Conservation (phyloP, 306 rosid genomes). For the Prunus fruticosa region DNA sequence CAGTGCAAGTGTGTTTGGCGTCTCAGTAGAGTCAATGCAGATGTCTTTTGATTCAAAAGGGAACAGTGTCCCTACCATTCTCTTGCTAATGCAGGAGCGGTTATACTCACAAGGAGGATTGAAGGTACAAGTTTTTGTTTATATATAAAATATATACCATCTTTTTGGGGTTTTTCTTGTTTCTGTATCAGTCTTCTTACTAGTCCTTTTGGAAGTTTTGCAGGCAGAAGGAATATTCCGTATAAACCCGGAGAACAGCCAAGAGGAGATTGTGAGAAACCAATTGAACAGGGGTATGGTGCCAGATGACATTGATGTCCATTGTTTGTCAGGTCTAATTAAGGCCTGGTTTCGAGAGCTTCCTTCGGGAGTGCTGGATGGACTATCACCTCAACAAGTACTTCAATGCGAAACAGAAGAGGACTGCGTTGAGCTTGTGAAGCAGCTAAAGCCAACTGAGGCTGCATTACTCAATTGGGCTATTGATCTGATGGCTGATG, state of each 20-base stretch:
- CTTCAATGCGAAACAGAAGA: constrained; percentile 87
- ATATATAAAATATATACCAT: not conserved
- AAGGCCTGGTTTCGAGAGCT: constrained; percentile 99
- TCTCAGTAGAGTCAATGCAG: constrained; percentile 96
- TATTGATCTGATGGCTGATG: constrained; percentile 94
- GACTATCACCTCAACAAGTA: constrained; percentile 94
- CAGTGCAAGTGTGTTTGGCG: constrained; percentile 91
- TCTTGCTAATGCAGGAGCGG: constrained; percentile 92
- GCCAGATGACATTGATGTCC: constrained; percentile 86
- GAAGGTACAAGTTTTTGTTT: constrained; percentile 49
- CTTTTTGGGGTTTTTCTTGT: not conserved
- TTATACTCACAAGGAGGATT: constrained; percentile 82
- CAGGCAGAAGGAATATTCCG: constrained; percentile 93
- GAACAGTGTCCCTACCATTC: constrained; percentile 86
- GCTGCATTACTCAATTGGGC: constrained; percentile 90
- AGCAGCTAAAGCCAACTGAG: constrained; percentile 76
- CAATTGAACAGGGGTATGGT: constrained; percentile 80
- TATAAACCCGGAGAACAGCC: constrained; percentile 81
- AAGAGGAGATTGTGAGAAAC: constrained; percentile 85
- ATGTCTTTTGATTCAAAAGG: constrained; percentile 82
- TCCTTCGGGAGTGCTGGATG: constrained; percentile 90
- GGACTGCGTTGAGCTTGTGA: constrained; percentile 77
- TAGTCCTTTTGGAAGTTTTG: constrained; percentile 8
- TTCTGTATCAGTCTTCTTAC: not conserved
- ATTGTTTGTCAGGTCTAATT: constrained; percentile 83